Evolutionary conservation across 225 moss, liverwort and hornwort genomes (phyloP).

Genomic region (Polytrichum formosum): DNA sequence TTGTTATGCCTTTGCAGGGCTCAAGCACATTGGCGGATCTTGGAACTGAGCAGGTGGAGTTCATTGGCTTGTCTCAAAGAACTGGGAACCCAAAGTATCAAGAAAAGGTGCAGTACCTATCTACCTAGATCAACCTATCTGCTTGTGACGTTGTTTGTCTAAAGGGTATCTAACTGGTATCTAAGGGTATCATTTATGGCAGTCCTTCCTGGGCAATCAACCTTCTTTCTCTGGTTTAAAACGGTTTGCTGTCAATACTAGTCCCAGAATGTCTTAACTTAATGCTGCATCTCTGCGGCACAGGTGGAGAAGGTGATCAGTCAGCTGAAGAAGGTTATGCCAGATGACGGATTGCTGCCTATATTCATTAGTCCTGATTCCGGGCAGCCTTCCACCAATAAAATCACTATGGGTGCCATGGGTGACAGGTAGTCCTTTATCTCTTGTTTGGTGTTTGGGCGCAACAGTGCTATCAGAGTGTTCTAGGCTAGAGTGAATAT

Average conservation of each 20-base stretch:
- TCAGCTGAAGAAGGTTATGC: conserved; percentile 43
- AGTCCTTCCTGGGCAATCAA: too few species aligned
- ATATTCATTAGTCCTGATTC: conserved; percentile 48
- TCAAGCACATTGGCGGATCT: conserved; percentile 58
- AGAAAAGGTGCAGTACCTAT: conserved; percentile 33
- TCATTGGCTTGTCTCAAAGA: conserved; percentile 59
- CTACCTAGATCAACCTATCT: too few species aligned
- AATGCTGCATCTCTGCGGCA: neutral
- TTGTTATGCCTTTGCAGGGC: conserved; percentile 15
- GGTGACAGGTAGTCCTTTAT: conserved; percentile 41
- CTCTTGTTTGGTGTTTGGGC: too few species aligned
- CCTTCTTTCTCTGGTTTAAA: too few species aligned
- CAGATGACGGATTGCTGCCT: conserved; percentile 52
- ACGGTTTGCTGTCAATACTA: neutral
- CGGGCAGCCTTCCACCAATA: conserved; percentile 42
- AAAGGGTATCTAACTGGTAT: too few species aligned
- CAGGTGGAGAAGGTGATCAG: conserved; percentile 46
- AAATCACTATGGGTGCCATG: conserved; percentile 63
- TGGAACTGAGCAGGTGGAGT: conserved; percentile 61
- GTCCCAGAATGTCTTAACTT: neutral
- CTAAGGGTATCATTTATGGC: too few species aligned
- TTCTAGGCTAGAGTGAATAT: too few species aligned
- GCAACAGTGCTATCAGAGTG: too few species aligned
- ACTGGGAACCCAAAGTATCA: conserved; percentile 56
- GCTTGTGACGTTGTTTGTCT: too few species aligned